Base-by-base conservation (phyloP, 495 filamentous ascomycete genomes). In the Neurospora sp. region DNA sequence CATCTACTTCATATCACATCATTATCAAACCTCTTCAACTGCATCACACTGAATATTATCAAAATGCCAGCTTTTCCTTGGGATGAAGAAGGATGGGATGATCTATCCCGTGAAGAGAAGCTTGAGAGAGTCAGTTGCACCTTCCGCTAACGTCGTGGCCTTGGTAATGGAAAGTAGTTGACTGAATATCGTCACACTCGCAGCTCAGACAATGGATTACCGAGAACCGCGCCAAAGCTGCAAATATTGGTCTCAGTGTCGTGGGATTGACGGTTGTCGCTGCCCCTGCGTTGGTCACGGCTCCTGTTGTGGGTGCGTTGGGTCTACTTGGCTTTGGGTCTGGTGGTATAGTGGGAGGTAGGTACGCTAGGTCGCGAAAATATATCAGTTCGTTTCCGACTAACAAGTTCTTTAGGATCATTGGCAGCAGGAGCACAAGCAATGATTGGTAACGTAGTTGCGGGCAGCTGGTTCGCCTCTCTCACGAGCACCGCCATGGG, bases 311-410 rank as follows among this genome's bases (percentile, higher is more conserved):
- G 7, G 44, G 22, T 1, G 39, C 22, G 12, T 18, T 18, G 20
- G 53, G 27, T 8, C 1, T 18, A 6, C 12, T 65, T 9, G 74
- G 74, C 2, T 76, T 76, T 69, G 53, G 70, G 0, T 59, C 68
- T 9, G 12, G n/a, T 14, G 74, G 74, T 0, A 18, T 72, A 20
- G 41, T 70, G 14, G 74, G 40, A 45, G 74, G 73, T 76, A 70
- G 37, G 35, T 27, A 35, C 31, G 31, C 31, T 35, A 35, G 31
- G 31, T 5, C 31, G 0, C 31, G 31, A 0, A 35, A 35, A 35
- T 35, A 35, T 35, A 16, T 61, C 22, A 31, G 0, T 10, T 31
- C 6, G 7, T 27, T 5, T 27, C 10, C 27, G 16, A 20, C 53
- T 71, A 4, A 42, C 8, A 40, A 31, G 22, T 14, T 61, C 53